These are phyloP conservation scores for Antrodiella citrinella DNA, from an alignment of 768 basidiomycete genomes.

Conservation along the genomic window DNA sequence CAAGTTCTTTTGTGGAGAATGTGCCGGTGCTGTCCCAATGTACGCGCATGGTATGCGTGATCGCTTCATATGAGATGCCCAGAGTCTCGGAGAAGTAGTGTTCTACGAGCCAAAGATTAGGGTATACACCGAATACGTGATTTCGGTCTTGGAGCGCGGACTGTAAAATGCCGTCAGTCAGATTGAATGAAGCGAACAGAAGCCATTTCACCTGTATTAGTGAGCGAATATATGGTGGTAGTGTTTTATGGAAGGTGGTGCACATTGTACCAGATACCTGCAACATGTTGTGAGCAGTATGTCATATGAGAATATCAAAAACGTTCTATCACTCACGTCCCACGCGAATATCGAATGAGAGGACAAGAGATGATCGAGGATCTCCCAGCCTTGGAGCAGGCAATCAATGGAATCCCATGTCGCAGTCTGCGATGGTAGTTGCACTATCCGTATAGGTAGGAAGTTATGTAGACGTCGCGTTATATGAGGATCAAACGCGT, in stretches of 20 bases:
- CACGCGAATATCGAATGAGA: constrained; percentile 44
- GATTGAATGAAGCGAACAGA: constrained; percentile 4
- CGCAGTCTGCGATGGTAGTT: constrained; percentile 37
- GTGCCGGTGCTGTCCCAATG: too few relatives aligned
- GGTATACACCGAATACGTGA: constrained; percentile 42
- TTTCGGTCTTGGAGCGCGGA: constrained; percentile 51
- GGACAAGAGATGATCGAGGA: constrained; percentile 38
- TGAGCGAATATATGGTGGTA: constrained; percentile 51
- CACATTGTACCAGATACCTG: background rate
- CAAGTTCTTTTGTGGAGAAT: too few relatives aligned
- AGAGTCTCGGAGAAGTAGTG: constrained; percentile 58
- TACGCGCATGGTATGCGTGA: too few relatives aligned
- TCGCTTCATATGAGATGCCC: constrained; percentile 51
- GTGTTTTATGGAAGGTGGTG: too few relatives aligned
- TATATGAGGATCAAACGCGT: constrained; percentile 60
- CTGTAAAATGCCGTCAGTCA: constrained; percentile 29
- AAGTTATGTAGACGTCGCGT: constrained; percentile 59
- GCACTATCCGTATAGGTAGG: constrained; percentile 59
- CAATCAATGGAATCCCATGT: constrained; percentile 44
- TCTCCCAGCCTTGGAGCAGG: constrained; percentile 49
- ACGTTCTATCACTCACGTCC: constrained; percentile 41
- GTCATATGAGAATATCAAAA: background rate
- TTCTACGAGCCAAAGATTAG: constrained; percentile 48
- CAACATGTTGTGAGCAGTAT: background rate
- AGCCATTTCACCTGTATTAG: constrained; percentile 41